These are phyloP conservation scores for Glycyrrhiza uralensis DNA, from an alignment of 306 rosid species.

Conservation along the genomic window DNA sequence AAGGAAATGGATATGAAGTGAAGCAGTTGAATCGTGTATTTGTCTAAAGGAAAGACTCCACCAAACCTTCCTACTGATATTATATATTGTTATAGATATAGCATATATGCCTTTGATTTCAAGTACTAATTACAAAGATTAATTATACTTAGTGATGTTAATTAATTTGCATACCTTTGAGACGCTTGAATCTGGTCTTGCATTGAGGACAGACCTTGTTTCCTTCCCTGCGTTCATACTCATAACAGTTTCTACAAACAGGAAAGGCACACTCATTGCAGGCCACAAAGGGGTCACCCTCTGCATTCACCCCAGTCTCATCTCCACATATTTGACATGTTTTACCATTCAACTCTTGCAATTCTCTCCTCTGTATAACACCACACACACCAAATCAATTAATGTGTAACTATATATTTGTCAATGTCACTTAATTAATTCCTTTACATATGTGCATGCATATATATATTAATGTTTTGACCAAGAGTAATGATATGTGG, in stretches of 20 bases:
- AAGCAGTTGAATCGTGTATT: too few relatives aligned
- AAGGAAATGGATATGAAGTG: too few relatives aligned
- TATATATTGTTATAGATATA: too few relatives aligned
- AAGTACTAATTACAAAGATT: too few relatives aligned
- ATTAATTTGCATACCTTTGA: constrained; percentile 51
- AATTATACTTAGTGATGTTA: too few relatives aligned
- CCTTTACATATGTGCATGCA: background rate
- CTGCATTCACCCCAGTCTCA: constrained; percentile 41
- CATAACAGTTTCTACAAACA: constrained; percentile 62
- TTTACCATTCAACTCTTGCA: constrained; percentile 22
- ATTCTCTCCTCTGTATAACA: constrained; percentile 30
- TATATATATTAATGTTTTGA: too few relatives aligned
- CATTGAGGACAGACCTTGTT: constrained; percentile 66
- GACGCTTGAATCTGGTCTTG: constrained; percentile 69
- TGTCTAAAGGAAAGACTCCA: too few relatives aligned
- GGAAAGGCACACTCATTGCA: constrained; percentile 86
- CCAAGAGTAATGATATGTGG: too few relatives aligned
- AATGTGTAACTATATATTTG: background rate
- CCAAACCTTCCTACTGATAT: too few relatives aligned
- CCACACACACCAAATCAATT: background rate
- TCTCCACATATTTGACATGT: constrained; percentile 66
- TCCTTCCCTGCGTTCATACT: constrained; percentile 71
- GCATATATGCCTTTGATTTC: too few relatives aligned
- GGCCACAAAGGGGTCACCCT: constrained; percentile 60
- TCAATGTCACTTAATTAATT: background rate